Base-by-base conservation (phyloP, 768 basidiomycete genomes). In the Boletus tomentosulus region DNA sequence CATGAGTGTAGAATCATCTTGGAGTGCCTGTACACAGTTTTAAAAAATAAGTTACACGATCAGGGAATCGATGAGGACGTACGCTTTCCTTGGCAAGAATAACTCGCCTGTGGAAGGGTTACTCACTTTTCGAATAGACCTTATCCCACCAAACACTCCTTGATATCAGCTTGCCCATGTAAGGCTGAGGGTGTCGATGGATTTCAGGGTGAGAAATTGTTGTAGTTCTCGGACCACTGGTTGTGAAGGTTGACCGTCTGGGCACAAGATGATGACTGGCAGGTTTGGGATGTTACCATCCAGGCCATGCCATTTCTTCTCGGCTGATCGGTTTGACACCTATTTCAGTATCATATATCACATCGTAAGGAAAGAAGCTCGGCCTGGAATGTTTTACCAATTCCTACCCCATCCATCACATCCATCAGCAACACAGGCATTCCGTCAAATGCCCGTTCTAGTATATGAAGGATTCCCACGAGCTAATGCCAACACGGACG, bases 321-420 rank as follows among this genome's bases (percentile, higher is more conserved):
- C 12, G 4, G 28, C 39, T 33, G 11, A 39, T 22, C 19, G n/a
- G n/a, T 16, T 19, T 39, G n/a, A 31, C 9, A 31, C 5, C 1
- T 2, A 31, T n/a, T 4, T 31, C 9, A 38, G 37, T n/a, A n/a
- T n/a, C n/a, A n/a, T n/a, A n/a, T n/a, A n/a, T n/a, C n/a, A n/a
- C n/a, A n/a, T n/a, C n/a, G n/a, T n/a, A n/a, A n/a, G n/a, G n/a
- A n/a, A n/a, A n/a, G n/a, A n/a, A n/a, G n/a, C n/a, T n/a, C n/a
- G n/a, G 54, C 59, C 16, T 68, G 61, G 3, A 68, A 41, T 0
- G 62, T 66, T 37, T 68, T 68, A 0, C 65, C 62, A 3, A 69
- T 51, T 0, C 67, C 61, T 0, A 68, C 62, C 0, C 57, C n/a
- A n/a, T n/a, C n/a, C n/a, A n/a, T n/a, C n/a, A n/a, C 55, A 33